Evolutionary conservation across 1,284 basidiomycete genomes (phyloP), one percentile per base, ranked within the genome.

Genomic region (Exobasidium cylindrosporum): DNA sequence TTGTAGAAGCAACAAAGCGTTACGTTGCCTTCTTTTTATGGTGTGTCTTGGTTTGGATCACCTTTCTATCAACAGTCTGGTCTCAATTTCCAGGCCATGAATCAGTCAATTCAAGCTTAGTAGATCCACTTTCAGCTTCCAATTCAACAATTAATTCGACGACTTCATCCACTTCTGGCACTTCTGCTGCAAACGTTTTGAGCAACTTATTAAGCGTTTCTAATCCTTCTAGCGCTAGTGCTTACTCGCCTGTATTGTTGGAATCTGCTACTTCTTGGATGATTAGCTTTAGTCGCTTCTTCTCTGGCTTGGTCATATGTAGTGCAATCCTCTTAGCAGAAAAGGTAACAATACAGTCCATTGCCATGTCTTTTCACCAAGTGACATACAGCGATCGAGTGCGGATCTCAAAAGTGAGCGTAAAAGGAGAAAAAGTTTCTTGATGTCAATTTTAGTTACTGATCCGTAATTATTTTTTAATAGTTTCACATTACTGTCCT

Each of bases 381-480:
- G 85, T 88, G 67, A 91, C 89, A 7, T 95, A 92, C 78, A 89
- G 89, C 60, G 91, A 94, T 71, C 87, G 92, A 60, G 90, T 95
- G 68, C 82, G 84, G 31, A 87, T 89, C 64, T 91, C 93, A 77
- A 92, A 94, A 78, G 87, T 45, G 10, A 45, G 43, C 10, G 4
- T 45, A 45, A 11, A 11, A 45, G 43, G 43, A 4, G 3, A 11
- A 45, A 4, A 3, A 45, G 11, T 11, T 45, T 23, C 43, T 4
- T 4, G n/a, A n/a, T n/a, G n/a, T n/a, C n/a, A n/a, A n/a, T n/a
- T n/a, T n/a, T n/a, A n/a, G n/a, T n/a, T n/a, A n/a, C n/a, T n/a
- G n/a, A n/a, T n/a, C n/a, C n/a, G n/a, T n/a, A n/a, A 40, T 40
- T 17, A 40, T 10, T 40, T 7, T 10, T 10, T 40, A 7, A 40